Percentiles rank a stretch among this genome's conserved stretches.
These are phyloP conservation scores for Salix purpurea DNA, from an alignment of 345 rosid genomes.

Conservation along the genomic window DNA sequence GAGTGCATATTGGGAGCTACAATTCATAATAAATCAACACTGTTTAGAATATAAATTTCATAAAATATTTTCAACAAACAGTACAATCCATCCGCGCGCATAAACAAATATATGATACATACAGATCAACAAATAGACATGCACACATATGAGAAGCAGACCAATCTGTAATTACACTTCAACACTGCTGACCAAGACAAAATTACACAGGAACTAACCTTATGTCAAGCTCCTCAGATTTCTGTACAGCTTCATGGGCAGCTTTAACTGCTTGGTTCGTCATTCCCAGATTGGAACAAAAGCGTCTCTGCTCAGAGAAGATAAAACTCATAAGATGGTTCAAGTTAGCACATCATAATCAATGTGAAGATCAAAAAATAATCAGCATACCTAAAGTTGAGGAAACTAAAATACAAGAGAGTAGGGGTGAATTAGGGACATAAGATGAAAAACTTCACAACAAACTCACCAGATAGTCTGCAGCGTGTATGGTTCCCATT, in stretches of 20 bases:
- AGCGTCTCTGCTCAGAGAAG: slow-evolving; percentile 39
- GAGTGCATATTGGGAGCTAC: not conserved
- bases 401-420: not conserved
- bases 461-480: slow-evolving; percentile 42
- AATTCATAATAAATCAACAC: not conserved
- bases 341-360: not conserved
- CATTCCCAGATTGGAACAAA: slow-evolving; percentile 57
- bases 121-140: not conserved
- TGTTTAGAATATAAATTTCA: not conserved
- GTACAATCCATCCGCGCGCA: not conserved
- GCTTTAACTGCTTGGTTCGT: slow-evolving; percentile 56
- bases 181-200: not conserved
- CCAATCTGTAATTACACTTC: not conserved
- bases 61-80: not conserved
- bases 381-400: not conserved
- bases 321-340: not conserved
- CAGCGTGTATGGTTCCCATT: slow-evolving; percentile 59
- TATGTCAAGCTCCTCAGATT: slow-evolving; percentile 51
- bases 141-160: not conserved
- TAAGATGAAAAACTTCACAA: not conserved
- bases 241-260: slow-evolving; percentile 53
- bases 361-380: too few species aligned
- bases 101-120: not conserved
- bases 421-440: not conserved
- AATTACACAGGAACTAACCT: slow-evolving; percentile 31